Evolutionary conservation across 345 rosid genomes (phyloP).

Genomic region (Salix brachista): DNA sequence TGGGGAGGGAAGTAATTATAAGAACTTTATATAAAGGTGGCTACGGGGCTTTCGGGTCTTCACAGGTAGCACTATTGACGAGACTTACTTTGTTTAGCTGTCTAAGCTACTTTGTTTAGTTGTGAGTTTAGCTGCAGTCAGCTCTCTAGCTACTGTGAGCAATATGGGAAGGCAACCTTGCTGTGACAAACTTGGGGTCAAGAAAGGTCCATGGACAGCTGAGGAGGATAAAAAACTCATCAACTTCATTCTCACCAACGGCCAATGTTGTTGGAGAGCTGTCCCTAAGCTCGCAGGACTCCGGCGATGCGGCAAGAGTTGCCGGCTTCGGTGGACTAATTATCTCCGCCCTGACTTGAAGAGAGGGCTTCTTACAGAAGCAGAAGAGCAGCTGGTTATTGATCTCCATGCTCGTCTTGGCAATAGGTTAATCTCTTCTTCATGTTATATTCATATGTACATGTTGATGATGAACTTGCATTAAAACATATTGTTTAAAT

Average conservation of each 20-base stretch:
- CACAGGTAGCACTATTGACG: slow-evolving; percentile 29
- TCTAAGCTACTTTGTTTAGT: not conserved
- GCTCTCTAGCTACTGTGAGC: not conserved
- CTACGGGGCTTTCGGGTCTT: slow-evolving; percentile 45
- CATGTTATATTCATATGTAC: not conserved
- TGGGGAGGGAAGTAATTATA: slow-evolving; percentile 22
- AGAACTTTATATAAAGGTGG: slow-evolving; percentile 37
- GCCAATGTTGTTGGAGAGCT: slow-evolving; percentile 42
- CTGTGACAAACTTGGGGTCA: slow-evolving; percentile 40
- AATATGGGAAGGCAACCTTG: slow-evolving; percentile 39
- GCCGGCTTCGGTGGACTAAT: slow-evolving; percentile 89
- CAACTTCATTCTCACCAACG: slow-evolving; percentile 33
- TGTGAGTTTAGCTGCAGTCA: not conserved
- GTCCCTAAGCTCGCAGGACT: slow-evolving; percentile 44
- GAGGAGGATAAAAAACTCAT: slow-evolving; percentile 40
- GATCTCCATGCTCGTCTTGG: slow-evolving; percentile 78
- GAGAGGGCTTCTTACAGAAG: slow-evolving; percentile 67
- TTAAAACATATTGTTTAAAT: not conserved
- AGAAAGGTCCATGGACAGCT: slow-evolving; percentile 44
- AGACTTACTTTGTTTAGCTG: not conserved
- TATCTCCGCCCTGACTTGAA: slow-evolving; percentile 90
- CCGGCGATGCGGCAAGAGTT: slow-evolving; percentile 81
- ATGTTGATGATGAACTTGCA: not conserved
- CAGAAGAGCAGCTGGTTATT: slow-evolving; percentile 69
- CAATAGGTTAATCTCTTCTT: slow-evolving; percentile 41